Base-by-base conservation (phyloP, 441 rosid genomes). In the Gossypium aridum region DNA sequence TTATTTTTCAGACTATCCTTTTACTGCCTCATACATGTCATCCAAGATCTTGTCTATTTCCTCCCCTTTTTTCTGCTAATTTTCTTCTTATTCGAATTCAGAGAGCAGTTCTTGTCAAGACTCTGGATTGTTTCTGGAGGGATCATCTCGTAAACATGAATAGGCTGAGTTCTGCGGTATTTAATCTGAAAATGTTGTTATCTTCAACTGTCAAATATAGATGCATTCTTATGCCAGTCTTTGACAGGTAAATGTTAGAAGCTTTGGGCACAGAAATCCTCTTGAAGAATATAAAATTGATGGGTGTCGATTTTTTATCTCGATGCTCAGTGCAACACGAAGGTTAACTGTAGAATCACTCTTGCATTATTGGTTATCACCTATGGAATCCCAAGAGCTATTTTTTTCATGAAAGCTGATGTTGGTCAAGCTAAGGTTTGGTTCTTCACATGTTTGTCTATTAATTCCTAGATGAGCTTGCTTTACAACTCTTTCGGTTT, bases 231-330 rank as follows among this genome's bases (percentile, higher is more conserved):
- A 51, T 45, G 17, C 51, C 72, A 70, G 28, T 43, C 74, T 28
- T 53, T 83, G 56, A 72, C 84, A 95, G 99, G 98, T 95, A 64
- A 90, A 92, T 72, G 97, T 95, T 7, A 82, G 99, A 86, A 91
- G 97, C 83, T 95, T 95, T 75, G 99, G 94, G 65, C 98, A 92
- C 82, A 87, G 98, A 77, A 92, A 95, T 84, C 98, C 99, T 79
- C 97, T 92, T 3, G 99, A 95, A 87, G 99, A 95, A 78, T 95
- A 95, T 85, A 95, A 95, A 85, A 95, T 95, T 59, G 99, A 95
- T 64, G 98, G 99, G 37, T 92, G 95, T 74, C 87, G 96, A 25
- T 95, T 92, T 85, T 95, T 92, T 86, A 95, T 95, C 84, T 92
- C 97, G 39, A 92, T 95, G 98, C 87, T 95, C 47, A 91, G 98